phyloP scores from a whole-genome alignment of 1,284 basidiomycete genomes.

The Ceratobasidium sp. region DNA sequence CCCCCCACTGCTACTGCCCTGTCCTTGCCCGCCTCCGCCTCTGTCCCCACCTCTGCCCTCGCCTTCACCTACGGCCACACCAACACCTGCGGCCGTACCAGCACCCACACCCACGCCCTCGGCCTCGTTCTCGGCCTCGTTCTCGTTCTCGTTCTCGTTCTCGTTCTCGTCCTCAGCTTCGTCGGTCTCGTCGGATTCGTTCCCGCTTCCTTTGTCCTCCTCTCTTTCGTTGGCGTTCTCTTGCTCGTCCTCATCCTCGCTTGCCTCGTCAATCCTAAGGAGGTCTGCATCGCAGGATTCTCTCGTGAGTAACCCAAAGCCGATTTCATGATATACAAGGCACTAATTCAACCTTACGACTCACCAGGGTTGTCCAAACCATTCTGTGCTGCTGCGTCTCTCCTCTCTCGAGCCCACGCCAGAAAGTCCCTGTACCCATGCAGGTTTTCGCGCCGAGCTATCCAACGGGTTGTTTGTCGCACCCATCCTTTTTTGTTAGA shows the following conservation, averaged over 20 bases:
- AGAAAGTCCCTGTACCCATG: neutral
- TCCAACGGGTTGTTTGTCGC: neutral
- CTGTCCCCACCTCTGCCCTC: neutral
- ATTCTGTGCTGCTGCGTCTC: neutral
- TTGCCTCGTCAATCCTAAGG: no score
- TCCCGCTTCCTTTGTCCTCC: neutral
- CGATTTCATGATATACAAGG: no score
- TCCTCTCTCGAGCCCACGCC: neutral
- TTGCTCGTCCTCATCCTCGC: no score
- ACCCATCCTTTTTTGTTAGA: constrained; percentile 2
- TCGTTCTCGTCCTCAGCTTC: neutral
- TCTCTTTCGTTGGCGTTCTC: neutral
- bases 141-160: neutral
- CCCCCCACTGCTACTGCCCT: neutral
- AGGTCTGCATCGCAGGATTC: no score
- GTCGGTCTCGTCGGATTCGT: neutral
- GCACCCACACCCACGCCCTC: neutral
- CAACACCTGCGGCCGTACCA: neutral
- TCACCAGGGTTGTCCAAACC: neutral
- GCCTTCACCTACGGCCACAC: neutral
- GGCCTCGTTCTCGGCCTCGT: neutral
- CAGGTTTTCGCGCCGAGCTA: neutral
- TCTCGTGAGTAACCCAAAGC: no score
- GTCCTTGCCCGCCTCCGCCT: neutral
- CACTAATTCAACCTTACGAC: neutral